A percentile compares a stretch with the other conserved stretches of the same genome.
Conservation (phyloP, 1,284 basidiomycete genomes). For the Ustilago sp. region DNA sequence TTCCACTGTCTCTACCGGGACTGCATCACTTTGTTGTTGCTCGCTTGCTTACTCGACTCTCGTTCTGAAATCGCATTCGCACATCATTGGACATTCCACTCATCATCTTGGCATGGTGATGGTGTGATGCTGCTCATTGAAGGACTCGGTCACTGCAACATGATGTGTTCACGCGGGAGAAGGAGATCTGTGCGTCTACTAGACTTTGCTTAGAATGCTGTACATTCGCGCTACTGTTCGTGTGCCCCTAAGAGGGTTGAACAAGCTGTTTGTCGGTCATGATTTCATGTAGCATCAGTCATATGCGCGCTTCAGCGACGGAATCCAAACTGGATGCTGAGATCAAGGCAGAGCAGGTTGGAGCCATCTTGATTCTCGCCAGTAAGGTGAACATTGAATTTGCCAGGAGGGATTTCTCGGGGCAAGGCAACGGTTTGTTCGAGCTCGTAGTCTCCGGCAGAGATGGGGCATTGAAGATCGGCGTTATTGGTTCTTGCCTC, state of each 20-base stretch:
- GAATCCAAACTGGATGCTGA: constrained; percentile 74
- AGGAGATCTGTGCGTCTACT: background rate
- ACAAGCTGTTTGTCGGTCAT: background rate
- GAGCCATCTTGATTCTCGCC: constrained; percentile 84
- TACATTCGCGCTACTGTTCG: background rate
- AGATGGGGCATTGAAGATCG: constrained; percentile 63
- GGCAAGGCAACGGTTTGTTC: constrained; percentile 64
- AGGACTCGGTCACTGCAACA: background rate
- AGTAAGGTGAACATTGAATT: constrained; percentile 80
- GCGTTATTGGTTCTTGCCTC: constrained; percentile 60
- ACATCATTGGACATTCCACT: constrained; percentile 3
- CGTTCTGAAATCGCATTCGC: constrained; percentile 1
- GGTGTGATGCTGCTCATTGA: background rate
- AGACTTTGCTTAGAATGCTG: constrained; percentile 12
- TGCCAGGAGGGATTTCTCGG: constrained; percentile 71
- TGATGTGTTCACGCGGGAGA: background rate
- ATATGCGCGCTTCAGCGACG: constrained; percentile 23
- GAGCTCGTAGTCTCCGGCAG: constrained; percentile 61
- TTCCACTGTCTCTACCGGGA: constrained; percentile 7
- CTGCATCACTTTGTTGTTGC: background rate
- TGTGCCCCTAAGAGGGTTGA: background rate
- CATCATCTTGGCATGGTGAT: background rate
- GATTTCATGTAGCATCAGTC: background rate
- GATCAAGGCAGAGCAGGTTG: constrained; percentile 82
- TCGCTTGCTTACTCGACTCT: background rate